Evolutionary conservation across 305 asterid species (phyloP).

Genomic region (Rubia peregrina): DNA sequence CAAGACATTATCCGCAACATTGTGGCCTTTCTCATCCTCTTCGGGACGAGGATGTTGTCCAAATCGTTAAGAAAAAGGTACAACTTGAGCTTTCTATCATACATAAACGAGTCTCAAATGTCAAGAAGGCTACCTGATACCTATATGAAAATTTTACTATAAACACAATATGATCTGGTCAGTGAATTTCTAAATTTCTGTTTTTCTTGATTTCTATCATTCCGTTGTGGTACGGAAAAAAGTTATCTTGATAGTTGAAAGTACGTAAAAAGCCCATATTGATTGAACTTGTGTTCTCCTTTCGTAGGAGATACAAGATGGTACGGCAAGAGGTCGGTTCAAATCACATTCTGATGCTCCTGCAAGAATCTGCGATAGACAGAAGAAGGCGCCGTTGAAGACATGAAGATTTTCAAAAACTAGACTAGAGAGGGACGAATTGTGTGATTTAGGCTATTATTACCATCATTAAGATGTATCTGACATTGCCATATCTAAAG

Average conservation of each 20-base stretch:
- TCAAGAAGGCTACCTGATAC: neutral
- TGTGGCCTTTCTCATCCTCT: slow-evolving; percentile 82
- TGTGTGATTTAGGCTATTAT: neutral
- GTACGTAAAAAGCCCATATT: neutral
- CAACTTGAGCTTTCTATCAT: neutral
- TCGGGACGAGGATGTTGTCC: slow-evolving; percentile 94
- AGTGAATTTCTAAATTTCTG: neutral
- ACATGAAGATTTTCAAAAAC: slow-evolving; percentile 24
- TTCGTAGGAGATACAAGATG: slow-evolving; percentile 69
- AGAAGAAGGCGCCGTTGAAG: slow-evolving; percentile 91
- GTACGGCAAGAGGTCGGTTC: slow-evolving; percentile 75
- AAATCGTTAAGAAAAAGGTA: slow-evolving; percentile 98
- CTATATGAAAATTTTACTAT: neutral
- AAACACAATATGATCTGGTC: neutral
- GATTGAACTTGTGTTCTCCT: neutral
- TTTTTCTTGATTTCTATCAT: neutral
- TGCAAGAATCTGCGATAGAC: slow-evolving; percentile 79
- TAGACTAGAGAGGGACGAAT: neutral
- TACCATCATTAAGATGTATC: neutral
- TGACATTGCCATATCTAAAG: neutral
- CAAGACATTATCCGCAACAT: slow-evolving; percentile 95
- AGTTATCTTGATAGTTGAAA: no score
- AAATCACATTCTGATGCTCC: slow-evolving; percentile 80
- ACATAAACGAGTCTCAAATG: neutral
- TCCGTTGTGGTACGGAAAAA: neutral